Evolutionary conservation across 257 asterid genomes (phyloP).

Genomic region (Solanum verrucosum): DNA sequence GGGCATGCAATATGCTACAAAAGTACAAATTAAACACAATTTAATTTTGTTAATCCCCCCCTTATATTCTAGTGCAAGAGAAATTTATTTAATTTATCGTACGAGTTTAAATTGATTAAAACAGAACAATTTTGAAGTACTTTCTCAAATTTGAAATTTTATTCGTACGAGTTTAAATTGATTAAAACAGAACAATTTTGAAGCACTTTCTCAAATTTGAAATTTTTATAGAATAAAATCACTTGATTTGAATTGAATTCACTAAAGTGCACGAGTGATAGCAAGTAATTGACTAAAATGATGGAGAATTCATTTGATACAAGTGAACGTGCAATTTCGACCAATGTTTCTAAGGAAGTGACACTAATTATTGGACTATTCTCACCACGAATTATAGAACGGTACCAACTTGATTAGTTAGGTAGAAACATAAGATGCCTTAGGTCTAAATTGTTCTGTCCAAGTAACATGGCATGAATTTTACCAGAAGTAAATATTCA

Average conservation of each 20-base stretch:
- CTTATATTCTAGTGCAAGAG: background rate
- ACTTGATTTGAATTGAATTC: background rate
- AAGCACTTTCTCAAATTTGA: background rate
- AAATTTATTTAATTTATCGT: background rate
- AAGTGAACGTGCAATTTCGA: slow-evolving; percentile 6
- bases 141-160: background rate
- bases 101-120: background rate
- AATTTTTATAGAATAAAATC: background rate
- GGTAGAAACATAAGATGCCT: slow-evolving; percentile 14
- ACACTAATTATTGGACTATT: background rate
- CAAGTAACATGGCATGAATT: background rate
- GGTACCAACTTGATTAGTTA: background rate
- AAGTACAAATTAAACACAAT: background rate
- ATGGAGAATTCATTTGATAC: background rate
- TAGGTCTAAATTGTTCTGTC: background rate
- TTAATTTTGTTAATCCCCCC: background rate
- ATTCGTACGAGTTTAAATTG: background rate
- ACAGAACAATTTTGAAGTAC: background rate
- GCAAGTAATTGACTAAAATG: background rate
- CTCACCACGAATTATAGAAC: background rate
- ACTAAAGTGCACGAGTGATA: background rate
- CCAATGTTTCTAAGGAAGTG: slow-evolving; percentile 5
- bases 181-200: background rate
- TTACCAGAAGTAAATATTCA: background rate
- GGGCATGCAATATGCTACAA: background rate